Percentiles rank a stretch among this genome's conserved stretches.
phyloP scores from a whole-genome alignment of 176 grass and related monocot species.

The Lolium perenne region DNA sequence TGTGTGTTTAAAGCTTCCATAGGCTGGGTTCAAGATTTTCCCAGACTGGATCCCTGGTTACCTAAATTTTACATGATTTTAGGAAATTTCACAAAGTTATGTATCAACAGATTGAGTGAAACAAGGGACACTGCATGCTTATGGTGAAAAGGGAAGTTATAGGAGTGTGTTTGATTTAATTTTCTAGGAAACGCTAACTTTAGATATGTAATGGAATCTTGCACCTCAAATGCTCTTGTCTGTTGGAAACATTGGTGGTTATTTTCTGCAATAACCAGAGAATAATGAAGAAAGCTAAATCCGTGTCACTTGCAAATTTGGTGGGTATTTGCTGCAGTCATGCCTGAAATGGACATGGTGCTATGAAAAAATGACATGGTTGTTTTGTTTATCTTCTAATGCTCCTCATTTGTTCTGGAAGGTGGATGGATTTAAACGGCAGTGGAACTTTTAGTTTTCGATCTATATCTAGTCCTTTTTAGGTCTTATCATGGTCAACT shows the following conservation, averaged over 20 bases:
- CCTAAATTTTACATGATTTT: not conserved
- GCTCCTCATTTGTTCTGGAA: not conserved
- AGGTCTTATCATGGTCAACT: conserved; percentile 14
- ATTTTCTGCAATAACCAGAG: not conserved
- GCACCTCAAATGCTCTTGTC: conserved; percentile 3
- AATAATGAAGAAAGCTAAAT: conserved; percentile 1
- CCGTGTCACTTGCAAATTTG: not conserved
- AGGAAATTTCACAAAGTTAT: not conserved
- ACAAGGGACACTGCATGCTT: not conserved
- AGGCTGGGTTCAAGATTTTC: not conserved
- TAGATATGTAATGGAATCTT: conserved; percentile 23
- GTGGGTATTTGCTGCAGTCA: conserved; percentile 14
- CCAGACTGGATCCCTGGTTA: not conserved
- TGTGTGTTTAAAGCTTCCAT: not conserved
- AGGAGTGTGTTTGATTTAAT: not conserved
- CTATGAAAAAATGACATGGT: conserved; percentile 6
- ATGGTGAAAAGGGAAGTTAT: conserved; percentile 5
- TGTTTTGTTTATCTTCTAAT: conserved; percentile 18
- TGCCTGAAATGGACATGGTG: not conserved
- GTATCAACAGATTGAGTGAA: conserved; percentile 9
- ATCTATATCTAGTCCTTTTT: conserved; percentile 20
- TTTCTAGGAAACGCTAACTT: conserved; percentile 3
- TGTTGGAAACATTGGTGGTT: not conserved
- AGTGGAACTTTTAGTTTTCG: not conserved
- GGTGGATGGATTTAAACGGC: not conserved